phyloP scores from a whole-genome alignment of 345 rosid species.

The Luvunga scandens region DNA sequence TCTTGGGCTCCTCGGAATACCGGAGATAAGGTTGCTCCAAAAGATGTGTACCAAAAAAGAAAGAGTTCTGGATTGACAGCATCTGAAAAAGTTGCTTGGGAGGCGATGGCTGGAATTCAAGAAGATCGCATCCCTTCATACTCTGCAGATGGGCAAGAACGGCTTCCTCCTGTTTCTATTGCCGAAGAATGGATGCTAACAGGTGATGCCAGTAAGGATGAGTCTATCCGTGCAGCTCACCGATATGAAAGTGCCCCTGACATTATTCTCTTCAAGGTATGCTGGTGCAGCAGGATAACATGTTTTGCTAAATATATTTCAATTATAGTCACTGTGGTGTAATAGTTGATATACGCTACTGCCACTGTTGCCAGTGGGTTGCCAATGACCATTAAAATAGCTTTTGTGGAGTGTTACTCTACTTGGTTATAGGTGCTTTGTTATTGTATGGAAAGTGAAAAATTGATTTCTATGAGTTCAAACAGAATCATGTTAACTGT shows the following conservation, averaged over 20 bases:
- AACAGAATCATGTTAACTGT: background rate
- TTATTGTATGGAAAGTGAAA: background rate
- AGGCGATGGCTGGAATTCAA: slow-evolving; percentile 93
- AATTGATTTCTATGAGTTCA: background rate
- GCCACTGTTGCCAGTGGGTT: background rate
- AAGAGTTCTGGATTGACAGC: slow-evolving; percentile 79
- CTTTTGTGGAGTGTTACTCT: background rate
- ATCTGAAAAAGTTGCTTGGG: slow-evolving; percentile 92
- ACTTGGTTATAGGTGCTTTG: background rate
- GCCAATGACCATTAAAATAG: background rate
- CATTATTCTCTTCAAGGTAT: slow-evolving; percentile 87
- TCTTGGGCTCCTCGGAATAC: slow-evolving; percentile 93
- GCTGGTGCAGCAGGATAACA: slow-evolving; percentile 9
- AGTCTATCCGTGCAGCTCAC: slow-evolving; percentile 77
- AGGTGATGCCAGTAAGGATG: slow-evolving; percentile 77
- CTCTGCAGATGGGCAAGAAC: slow-evolving; percentile 75
- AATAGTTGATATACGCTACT: background rate
- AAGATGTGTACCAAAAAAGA: slow-evolving; percentile 83
- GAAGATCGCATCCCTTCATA: slow-evolving; percentile 65
- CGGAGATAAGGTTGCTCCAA: slow-evolving; percentile 66
- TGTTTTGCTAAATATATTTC: slow-evolving; percentile 4
- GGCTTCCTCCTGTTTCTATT: slow-evolving; percentile 83
- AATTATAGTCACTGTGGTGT: background rate
- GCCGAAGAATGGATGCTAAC: slow-evolving; percentile 96
- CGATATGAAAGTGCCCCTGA: slow-evolving; percentile 94